Percentiles rank a stretch among this genome's conserved stretches.
phyloP scores from a whole-genome alignment of 345 rosid species.

The Syzygium oleosum region DNA sequence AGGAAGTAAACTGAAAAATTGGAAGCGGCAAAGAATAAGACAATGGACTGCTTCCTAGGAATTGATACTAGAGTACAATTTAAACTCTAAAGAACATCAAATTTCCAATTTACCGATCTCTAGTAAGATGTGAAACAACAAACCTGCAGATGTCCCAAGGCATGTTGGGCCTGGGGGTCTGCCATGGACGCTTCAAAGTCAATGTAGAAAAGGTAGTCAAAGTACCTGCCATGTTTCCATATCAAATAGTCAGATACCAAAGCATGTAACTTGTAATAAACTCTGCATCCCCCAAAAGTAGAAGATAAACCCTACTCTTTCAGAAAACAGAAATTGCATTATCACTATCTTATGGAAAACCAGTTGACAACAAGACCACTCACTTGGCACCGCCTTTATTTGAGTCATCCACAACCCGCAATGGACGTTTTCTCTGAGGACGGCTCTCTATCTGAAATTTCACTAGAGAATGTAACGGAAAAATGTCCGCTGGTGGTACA shows the following conservation, averaged over 20 bases:
- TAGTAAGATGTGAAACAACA: not conserved
- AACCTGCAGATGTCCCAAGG: constrained; percentile 82
- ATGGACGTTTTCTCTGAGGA: constrained; percentile 63
- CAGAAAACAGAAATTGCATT: not conserved
- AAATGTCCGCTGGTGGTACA: not conserved
- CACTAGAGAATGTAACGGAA: not conserved
- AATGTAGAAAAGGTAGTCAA: constrained; percentile 82
- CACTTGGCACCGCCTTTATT: constrained; percentile 76
- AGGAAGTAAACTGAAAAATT: not conserved
- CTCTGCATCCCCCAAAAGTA: not conserved
- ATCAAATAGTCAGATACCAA: constrained; percentile 4
- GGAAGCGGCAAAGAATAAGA: not conserved
- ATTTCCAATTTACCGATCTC: not conserved
- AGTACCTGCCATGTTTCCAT: constrained; percentile 42
- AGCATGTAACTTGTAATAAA: not conserved
- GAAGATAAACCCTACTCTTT: not conserved
- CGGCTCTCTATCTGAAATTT: constrained; percentile 81
- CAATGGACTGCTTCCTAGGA: not conserved
- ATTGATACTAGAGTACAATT: not conserved
- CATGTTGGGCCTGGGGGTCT: constrained; percentile 67
- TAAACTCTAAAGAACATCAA: not conserved
- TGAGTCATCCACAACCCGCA: constrained; percentile 76
- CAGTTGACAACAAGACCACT: constrained; percentile 7
- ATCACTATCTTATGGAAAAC: not conserved
- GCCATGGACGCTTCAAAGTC: constrained; percentile 99